Evolutionary conservation across 2,329 filamentous ascomycete genomes (phyloP).

Genomic region (Sarocladium strictum): DNA sequence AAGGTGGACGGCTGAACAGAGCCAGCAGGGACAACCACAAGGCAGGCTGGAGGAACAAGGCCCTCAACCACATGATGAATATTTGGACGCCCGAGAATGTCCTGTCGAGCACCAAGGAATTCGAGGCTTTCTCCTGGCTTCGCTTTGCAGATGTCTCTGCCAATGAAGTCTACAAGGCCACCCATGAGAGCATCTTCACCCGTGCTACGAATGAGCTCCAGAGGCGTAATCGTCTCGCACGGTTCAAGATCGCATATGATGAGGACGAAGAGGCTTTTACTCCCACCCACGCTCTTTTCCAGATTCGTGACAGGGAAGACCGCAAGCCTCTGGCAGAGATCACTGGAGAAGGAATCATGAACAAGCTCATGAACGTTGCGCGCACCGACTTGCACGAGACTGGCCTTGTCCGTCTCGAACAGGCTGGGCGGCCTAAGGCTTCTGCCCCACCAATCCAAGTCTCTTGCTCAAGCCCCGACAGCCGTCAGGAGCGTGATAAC

Average conservation of each 20-base stretch:
- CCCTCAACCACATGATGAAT: conserved; percentile 77
- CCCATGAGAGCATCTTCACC: conserved; percentile 65
- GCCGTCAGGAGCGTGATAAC: conserved; percentile 61
- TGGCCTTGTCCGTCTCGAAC: conserved; percentile 73
- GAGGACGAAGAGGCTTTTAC: conserved; percentile 57
- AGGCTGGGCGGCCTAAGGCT: conserved; percentile 70
- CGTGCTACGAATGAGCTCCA: conserved; percentile 59
- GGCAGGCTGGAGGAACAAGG: conserved; percentile 76
- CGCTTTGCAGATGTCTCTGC: conserved; percentile 76
- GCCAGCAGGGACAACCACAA: conserved; percentile 65
- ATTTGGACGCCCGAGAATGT: conserved; percentile 83
- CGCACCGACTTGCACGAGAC: conserved; percentile 57
- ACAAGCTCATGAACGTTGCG: conserved; percentile 74
- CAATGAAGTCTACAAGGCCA: conserved; percentile 63
- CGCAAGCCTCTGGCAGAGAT: conserved; percentile 62
- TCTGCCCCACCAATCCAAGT: conserved; percentile 83
- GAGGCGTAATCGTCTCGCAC: conserved; percentile 54
- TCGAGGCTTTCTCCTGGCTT: conserved; percentile 78
- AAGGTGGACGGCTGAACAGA: conserved; percentile 69
- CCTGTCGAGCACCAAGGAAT: conserved; percentile 51
- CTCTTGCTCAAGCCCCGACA: conserved; percentile 62
- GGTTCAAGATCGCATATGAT: conserved; percentile 65
- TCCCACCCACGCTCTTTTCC: conserved; percentile 73
- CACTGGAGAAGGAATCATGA: conserved; percentile 65
- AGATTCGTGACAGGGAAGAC: conserved; percentile 67